Evolutionary conservation across 192 early-diverging fungal genomes (phyloP).

Genomic region (Thoreauomyces humboldtii): DNA sequence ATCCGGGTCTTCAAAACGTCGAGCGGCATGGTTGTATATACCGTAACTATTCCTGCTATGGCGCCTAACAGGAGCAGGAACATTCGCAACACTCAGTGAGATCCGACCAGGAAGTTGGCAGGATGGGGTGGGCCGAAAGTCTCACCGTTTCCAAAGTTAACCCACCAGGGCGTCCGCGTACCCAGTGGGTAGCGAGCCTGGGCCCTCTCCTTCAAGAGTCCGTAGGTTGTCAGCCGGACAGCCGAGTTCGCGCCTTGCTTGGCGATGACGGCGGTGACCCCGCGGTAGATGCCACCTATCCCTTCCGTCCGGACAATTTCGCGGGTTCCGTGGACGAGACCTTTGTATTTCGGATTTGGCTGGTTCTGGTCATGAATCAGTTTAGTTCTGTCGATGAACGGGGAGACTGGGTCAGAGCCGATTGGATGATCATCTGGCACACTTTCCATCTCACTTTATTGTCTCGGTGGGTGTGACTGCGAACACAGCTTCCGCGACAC

Average conservation of each 20-base stretch:
- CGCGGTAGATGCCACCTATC: constrained; percentile 81
- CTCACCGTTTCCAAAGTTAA: constrained; percentile 44
- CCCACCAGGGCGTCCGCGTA: constrained; percentile 48
- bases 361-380: constrained; percentile 88
- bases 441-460: too few species aligned
- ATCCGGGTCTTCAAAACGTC: constrained; percentile 98
- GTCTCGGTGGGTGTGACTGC: constrained; percentile 92
- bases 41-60: constrained; percentile 86
- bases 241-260: constrained; percentile 95
- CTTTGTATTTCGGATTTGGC: constrained; percentile 69
- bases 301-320: constrained; percentile 71
- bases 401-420: neutral
- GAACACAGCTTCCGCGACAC: constrained; percentile 80
- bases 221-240: constrained; percentile 87
- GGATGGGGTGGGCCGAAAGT: neutral
- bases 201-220: constrained; percentile 64
- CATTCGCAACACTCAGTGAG: neutral
- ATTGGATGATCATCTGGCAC: neutral
- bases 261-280: constrained; percentile 86
- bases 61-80: constrained; percentile 69
- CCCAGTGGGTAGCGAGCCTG: constrained; percentile 35
- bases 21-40: constrained; percentile 94
- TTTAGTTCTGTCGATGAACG: constrained; percentile 68
- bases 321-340: constrained; percentile 72
- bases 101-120: neutral